Conservation (phyloP, 139 green algal species). For the Picochlorum costavermella region DNA sequence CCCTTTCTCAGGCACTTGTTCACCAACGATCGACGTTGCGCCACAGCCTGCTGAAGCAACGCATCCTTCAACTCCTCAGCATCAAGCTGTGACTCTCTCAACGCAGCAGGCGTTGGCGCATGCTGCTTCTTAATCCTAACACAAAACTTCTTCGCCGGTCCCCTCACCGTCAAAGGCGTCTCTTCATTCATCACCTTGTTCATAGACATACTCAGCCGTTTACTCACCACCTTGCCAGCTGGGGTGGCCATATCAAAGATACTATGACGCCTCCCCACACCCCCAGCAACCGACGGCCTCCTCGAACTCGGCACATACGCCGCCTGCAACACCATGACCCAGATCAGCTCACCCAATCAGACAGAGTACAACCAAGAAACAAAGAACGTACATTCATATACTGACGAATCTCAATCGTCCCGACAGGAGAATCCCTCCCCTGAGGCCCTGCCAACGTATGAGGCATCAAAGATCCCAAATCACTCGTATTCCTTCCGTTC, state of each 20-base stretch:
- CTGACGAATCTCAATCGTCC: slow-evolving; percentile 11
- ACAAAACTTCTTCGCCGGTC: slow-evolving; percentile 9
- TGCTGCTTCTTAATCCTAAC: slow-evolving; percentile 9
- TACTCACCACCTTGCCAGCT: neutral
- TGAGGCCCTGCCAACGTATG: too few relatives aligned
- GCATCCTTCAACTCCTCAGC: slow-evolving; percentile 24
- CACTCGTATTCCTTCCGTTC: too few relatives aligned
- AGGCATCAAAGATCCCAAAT: too few relatives aligned
- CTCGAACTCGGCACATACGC: neutral
- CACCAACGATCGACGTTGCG: slow-evolving; percentile 11
- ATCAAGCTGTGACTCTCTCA: slow-evolving; percentile 13
- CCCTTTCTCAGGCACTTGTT: neutral
- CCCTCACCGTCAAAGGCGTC: neutral
- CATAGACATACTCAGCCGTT: slow-evolving; percentile 1
- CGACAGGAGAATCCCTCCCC: too few relatives aligned
- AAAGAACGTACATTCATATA: slow-evolving; percentile 15
- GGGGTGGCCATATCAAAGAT: neutral
- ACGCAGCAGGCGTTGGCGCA: neutral
- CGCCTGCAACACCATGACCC: neutral
- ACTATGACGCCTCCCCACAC: neutral
- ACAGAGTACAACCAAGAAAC: neutral
- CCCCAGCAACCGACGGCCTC: too few relatives aligned
- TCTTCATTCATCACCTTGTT: neutral
- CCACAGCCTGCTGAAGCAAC: slow-evolving; percentile 22
- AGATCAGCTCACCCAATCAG: neutral